phyloP scores from a whole-genome alignment of 2,329 filamentous ascomycete species.

The Periconia digitata region DNA sequence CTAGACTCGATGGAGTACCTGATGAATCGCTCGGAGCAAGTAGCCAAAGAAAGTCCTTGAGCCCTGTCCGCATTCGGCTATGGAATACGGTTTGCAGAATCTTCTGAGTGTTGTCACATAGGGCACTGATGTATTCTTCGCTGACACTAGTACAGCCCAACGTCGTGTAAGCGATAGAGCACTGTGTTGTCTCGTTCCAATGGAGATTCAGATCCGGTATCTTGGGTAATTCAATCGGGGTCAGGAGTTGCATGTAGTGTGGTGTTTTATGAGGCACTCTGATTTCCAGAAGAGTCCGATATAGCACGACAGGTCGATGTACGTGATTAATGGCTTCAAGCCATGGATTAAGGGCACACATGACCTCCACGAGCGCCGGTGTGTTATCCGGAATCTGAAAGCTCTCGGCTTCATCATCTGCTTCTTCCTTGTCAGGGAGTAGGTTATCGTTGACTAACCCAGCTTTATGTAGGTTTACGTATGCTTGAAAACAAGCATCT shows the following conservation, averaged over 20 bases:
- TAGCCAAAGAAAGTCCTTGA: constrained; percentile 33
- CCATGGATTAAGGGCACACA: constrained; percentile 36
- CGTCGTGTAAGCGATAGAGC: constrained; percentile 18
- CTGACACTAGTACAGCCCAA: constrained; percentile 11
- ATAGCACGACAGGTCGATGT: constrained; percentile 16
- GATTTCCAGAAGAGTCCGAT: constrained; percentile 22
- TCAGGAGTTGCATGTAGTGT: constrained; percentile 25
- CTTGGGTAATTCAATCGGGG: constrained; percentile 20
- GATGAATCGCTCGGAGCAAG: constrained; percentile 24
- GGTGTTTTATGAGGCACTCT: constrained; percentile 11
- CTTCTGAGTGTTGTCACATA: constrained; percentile 27
- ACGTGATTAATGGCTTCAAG: constrained; percentile 14
- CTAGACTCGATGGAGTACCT: constrained; percentile 6
- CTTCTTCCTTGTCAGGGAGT: constrained; percentile 58
- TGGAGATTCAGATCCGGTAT: constrained; percentile 24
- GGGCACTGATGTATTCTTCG: constrained; percentile 15
- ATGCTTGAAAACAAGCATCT: constrained; percentile 83
- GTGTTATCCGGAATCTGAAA: constrained; percentile 26
- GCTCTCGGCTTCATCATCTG: constrained; percentile 19
- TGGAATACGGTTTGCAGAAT: constrained; percentile 27
- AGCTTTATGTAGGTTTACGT: constrained; percentile 66
- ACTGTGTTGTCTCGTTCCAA: constrained; percentile 34
- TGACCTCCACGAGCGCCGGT: constrained; percentile 28
- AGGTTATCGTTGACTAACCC: constrained; percentile 78
- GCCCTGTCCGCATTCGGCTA: constrained; percentile 20